A percentile compares a stretch with the other conserved stretches of the same genome.
phyloP scores from a whole-genome alignment of 208 protist genomes.

The Trypanosoma lewisi region DNA sequence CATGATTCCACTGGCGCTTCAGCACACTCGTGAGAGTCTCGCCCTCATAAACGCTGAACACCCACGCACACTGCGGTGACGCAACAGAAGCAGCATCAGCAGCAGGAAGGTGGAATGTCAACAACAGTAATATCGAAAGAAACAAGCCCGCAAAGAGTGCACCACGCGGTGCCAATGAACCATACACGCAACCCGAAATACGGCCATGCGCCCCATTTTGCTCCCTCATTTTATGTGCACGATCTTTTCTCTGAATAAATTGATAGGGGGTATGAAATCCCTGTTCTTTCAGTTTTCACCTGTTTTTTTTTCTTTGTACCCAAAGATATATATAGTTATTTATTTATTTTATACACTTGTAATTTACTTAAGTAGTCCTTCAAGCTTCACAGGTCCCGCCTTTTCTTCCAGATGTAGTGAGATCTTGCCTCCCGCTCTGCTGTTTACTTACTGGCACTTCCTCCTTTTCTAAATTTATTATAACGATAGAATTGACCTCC shows the following conservation, averaged over 20 bases:
- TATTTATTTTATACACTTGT: too few species aligned
- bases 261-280: too few species aligned
- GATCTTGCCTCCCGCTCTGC: too few species aligned
- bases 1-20: not conserved
- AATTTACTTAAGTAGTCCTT: too few species aligned
- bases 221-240: too few species aligned
- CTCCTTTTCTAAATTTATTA: not conserved
- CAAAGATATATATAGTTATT: too few species aligned
- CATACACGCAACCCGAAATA: not conserved
- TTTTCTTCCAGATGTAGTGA: too few species aligned
- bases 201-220: not conserved
- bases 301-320: too few species aligned
- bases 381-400: too few species aligned
- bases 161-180: not conserved
- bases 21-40: constrained; percentile 11
- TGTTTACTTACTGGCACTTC: too few species aligned
- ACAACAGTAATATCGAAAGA: not conserved
- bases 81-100: constrained; percentile 5
- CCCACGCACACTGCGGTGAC: constrained; percentile 29
- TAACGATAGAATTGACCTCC: not conserved
- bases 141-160: not conserved
- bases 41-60: constrained; percentile 37
- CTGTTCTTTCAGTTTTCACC: too few species aligned
- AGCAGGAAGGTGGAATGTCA: not conserved
- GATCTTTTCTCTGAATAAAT: too few species aligned